A percentile compares a stretch with the other conserved stretches of the same genome.
These are phyloP conservation scores for Tylopilus balloui DNA, from an alignment of 768 basidiomycete species.

Conservation along the genomic window DNA sequence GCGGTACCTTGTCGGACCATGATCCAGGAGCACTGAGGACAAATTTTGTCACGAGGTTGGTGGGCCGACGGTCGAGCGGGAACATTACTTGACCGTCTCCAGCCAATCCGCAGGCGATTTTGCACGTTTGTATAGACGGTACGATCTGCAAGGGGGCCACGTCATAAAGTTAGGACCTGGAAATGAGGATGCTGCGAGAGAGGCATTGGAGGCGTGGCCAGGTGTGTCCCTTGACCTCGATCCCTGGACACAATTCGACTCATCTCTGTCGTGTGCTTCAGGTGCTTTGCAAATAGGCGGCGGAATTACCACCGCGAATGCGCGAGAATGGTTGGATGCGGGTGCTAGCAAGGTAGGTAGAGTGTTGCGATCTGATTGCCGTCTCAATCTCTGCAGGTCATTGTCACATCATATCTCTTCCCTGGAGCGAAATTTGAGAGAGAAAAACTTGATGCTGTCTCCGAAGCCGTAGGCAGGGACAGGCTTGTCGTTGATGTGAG, in stretches of 20 bases:
- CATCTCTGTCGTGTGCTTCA: conserved; percentile 26
- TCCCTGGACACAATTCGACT: background rate
- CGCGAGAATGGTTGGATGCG: conserved; percentile 74
- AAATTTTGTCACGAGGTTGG: conserved; percentile 86
- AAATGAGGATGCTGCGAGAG: conserved; percentile 84
- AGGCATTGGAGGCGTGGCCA: conserved; percentile 83
- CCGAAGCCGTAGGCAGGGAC: conserved; percentile 71
- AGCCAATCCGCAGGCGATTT: conserved; percentile 80
- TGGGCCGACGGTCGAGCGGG: background rate
- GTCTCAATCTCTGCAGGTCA: conserved; percentile 55
- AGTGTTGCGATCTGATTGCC: background rate
- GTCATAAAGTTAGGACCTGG: conserved; percentile 92
- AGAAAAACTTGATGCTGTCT: conserved; percentile 61
- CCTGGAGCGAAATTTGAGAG: conserved; percentile 76
- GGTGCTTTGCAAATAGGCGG: conserved; percentile 90
- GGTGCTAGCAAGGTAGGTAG: conserved; percentile 82
- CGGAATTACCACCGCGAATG: conserved; percentile 81
- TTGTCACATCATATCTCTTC: conserved; percentile 96
- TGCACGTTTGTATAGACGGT: conserved; percentile 67
- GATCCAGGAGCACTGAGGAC: conserved; percentile 62
- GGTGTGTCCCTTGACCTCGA: conserved; percentile 36
- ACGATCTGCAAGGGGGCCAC: conserved; percentile 81
- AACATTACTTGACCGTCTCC: conserved; percentile 10
- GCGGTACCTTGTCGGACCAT: conserved; percentile 80
- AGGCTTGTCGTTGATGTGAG: conserved; percentile 91